Base-by-base conservation (phyloP, 352 stramenopile species). In the Phytopythium cucurbitacearum region DNA sequence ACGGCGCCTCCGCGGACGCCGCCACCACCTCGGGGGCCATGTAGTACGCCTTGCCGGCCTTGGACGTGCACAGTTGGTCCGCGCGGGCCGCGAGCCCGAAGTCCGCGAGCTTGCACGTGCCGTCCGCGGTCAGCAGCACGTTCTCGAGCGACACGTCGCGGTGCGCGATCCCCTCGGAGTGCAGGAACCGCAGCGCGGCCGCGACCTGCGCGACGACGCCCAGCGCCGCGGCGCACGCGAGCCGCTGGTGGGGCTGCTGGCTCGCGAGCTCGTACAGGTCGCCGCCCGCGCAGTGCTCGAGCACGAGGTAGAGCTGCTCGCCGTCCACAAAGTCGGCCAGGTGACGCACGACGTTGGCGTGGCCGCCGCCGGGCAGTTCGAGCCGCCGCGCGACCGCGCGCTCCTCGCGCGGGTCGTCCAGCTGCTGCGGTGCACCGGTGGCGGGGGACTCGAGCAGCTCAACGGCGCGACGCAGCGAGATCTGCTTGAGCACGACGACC, bases 401-500 rank as follows among this genome's bases (percentile, higher is more conserved):
- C 34, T 80, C 71, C 44, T 70, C 56, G 11, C 70, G 56, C 7
- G 64, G 71, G 51, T 80, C 65, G 51, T 80, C 70, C 1, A 59
- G 53, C 40, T 35, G 54, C 21, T 62, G 48, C 53, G 42, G n/a
- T n/a, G n/a, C n/a, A n/a, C n/a, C n/a, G n/a, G n/a, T n/a, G n/a
- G n/a, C n/a, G n/a, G n/a, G n/a, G n/a, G n/a, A n/a, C 52, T 62
- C 56, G 36, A 71, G 51, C 44, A 64, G 48, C 48, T 51, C 68
- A 38, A 76, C 69, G 49, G 71, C 65, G 10, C 54, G 64, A 15
- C 66, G 39, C 12, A 86, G 64, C 12, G 73, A 65, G 35, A 83
- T 62, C 45, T 73, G 54, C 58, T 85, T 86, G 41, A 86, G 50
- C 50, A 72, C 75, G 40, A 86, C 75, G 42, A 40, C 15, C 6